Percentiles rank a stretch among this genome's conserved stretches.
Conservation (phyloP, 805 yeast species). For the Suhomyces sp. region DNA sequence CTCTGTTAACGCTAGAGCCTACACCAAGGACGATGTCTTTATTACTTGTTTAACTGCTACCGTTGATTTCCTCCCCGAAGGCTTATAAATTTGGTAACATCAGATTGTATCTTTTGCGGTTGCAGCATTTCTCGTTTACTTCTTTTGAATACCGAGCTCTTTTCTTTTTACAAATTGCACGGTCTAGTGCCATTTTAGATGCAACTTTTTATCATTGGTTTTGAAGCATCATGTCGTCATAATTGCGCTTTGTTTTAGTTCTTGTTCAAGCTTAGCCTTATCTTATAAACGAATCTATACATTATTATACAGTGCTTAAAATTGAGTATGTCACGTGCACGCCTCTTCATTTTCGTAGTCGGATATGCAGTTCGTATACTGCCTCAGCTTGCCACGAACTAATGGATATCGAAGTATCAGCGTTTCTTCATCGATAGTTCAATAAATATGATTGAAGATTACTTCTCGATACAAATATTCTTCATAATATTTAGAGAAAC, state of each 20-base stretch:
- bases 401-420: not conserved
- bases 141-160: not conserved
- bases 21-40: slow-evolving; percentile 74
- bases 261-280: not conserved
- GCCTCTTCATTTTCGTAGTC: not conserved
- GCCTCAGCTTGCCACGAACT: not conserved
- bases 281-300: not conserved
- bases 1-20: slow-evolving; percentile 84
- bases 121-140: not conserved
- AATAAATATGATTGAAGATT: slow-evolving; percentile 12
- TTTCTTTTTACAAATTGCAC: not conserved
- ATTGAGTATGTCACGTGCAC: not conserved
- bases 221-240: not conserved
- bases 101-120: not conserved
- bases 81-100: not conserved
- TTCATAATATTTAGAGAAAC: slow-evolving; percentile 29
- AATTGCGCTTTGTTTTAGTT: not conserved
- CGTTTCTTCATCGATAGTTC: not conserved
- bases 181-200: not conserved
- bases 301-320: not conserved
- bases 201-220: not conserved
- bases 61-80: slow-evolving; percentile 48
- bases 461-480: slow-evolving; percentile 29
- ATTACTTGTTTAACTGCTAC: slow-evolving; percentile 82
- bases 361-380: not conserved